Conservation (phyloP, 148 eudicot genomes). For the Chenopodium formosanum region DNA sequence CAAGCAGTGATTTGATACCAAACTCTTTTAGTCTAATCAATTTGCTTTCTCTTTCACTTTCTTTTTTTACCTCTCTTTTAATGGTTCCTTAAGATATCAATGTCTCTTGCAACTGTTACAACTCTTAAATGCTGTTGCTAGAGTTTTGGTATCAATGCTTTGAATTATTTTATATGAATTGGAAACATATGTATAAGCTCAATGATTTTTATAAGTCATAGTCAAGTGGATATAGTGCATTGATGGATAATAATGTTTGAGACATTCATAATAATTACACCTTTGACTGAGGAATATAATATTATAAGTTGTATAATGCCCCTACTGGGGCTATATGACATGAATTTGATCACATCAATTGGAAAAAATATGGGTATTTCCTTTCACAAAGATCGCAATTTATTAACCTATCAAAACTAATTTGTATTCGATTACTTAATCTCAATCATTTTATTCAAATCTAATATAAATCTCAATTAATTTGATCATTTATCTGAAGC, state of each 20-base stretch:
- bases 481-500: too few species aligned
- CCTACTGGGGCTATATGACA: background rate
- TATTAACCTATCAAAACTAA: too few species aligned
- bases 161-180: too few species aligned
- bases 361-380: too few species aligned
- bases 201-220: background rate
- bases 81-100: background rate
- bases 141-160: too few species aligned
- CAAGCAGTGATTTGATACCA: background rate
- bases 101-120: background rate
- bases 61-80: constrained; percentile 22
- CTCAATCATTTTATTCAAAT: too few species aligned
- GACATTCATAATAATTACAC: background rate
- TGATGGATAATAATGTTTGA: background rate
- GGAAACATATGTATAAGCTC: background rate
- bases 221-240: background rate
- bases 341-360: too few species aligned
- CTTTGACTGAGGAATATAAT: background rate
- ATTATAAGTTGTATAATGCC: background rate
- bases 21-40: constrained; percentile 20
- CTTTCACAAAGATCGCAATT: too few species aligned
- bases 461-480: too few species aligned
- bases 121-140: too few species aligned
- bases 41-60: background rate
- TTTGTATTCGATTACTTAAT: too few species aligned